Percentiles rank a stretch among this genome's conserved stretches.
Conservation (phyloP, 805 yeast genomes). For the Yarrowia sp. region DNA sequence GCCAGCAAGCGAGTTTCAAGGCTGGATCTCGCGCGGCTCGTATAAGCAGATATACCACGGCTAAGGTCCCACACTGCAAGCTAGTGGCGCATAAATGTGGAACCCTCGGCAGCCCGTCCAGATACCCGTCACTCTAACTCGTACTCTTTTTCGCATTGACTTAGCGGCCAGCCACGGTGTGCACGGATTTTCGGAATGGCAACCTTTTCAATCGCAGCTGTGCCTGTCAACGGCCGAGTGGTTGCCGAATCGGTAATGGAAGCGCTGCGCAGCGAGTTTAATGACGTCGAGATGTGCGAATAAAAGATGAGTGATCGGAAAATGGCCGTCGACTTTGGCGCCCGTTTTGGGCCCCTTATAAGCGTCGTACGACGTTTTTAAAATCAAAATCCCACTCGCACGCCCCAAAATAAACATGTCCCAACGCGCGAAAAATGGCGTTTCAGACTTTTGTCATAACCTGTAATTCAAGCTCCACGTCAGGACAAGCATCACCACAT, state of each 20-base stretch:
- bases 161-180: neutral
- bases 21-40: no score
- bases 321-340: neutral
- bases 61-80: no score
- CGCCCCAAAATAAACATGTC: neutral
- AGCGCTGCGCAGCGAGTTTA: conserved; percentile 3
- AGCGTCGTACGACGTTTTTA: neutral
- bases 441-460: conserved; percentile 5
- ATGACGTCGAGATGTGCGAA: neutral
- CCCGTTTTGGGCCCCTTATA: neutral
- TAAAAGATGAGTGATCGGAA: conserved; percentile 22
- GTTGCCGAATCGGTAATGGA: conserved; percentile 15
- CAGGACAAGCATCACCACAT: conserved; percentile 16
- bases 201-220: neutral
- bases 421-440: neutral
- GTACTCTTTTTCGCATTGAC: no score
- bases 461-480: conserved; percentile 23
- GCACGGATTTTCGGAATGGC: neutral
- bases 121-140: neutral
- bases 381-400: neutral
- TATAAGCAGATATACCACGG: no score
- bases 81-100: neutral
- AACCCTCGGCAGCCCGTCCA: neutral
- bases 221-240: conserved; percentile 18
- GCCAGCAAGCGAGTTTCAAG: neutral